Base-by-base conservation (phyloP, 306 rosid genomes). In the Senna siamea region DNA sequence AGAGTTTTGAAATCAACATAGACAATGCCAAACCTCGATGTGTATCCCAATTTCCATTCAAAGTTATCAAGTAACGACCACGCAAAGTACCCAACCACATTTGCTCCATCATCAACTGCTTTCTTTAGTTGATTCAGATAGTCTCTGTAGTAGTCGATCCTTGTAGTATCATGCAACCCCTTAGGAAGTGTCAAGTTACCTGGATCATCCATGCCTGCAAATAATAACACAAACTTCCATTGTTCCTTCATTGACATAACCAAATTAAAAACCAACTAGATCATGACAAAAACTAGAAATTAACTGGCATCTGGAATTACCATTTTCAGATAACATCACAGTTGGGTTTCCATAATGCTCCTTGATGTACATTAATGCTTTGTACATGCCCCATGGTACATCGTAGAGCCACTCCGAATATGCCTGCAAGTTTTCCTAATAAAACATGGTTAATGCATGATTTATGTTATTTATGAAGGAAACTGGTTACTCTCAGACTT, bases 311-410 rank as follows among this genome's bases (percentile, higher is more conserved):
- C n/a, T 22, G n/a, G 0, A 0, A n/a, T 17, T 76, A 88, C 89
- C 93, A 66, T 88, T 86, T 84, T 88, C 93, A 0, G 93, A 84
- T 69, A 86, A 69, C 43, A 88, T 83, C 70, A 88, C 84, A 35
- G 81, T 73, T 4, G 85, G 90, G 76, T 88, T 88, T 80, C 85
- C 85, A 53, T 86, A 81, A 34, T 5, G 73, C 56, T 88, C 86
- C 54, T 86, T 86, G 19, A 86, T 78, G 70, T 88, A 88, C 62
- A 52, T 81, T 30, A 86, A 28, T 41, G 87, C 81, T 53, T 88
- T 84, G 93, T 82, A 86, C 84, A 88, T 50, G 11, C 93, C 93
- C 93, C 90, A 88, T 61, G 93, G 93, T 7, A 88, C 93, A 63
- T 81, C 65, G 80, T 88, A 88, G 17, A 88, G 89, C 93, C 90